Evolutionary conservation across 129 eudicot species (phyloP).

Genomic region (Tanacetum coccineum): DNA sequence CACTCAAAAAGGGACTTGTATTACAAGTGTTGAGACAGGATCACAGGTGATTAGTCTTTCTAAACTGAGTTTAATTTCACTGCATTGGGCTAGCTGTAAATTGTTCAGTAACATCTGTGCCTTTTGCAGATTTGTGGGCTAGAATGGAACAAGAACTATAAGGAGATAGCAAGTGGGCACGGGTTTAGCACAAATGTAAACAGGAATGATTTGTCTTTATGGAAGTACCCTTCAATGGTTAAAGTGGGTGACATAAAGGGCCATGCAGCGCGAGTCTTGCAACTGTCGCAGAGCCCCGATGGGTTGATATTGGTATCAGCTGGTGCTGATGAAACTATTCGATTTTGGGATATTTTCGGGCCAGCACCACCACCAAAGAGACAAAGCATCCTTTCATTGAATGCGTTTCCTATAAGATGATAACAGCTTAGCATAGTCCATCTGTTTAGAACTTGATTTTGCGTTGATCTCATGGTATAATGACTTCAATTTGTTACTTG

Average conservation of each 20-base stretch:
- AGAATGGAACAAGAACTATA: conserved; percentile 60
- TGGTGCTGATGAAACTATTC: conserved; percentile 51
- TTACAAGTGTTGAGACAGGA: conserved; percentile 40
- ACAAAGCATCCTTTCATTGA: conserved; percentile 38
- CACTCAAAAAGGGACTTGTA: conserved; percentile 49
- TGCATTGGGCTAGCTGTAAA: conserved; percentile 6
- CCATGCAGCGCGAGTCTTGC: conserved; percentile 34
- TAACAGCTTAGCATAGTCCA: background rate
- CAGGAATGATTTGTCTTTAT: background rate
- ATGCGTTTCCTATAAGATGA: conserved; percentile 48
- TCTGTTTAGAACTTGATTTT: too few relatives aligned
- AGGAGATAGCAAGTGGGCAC: conserved; percentile 63
- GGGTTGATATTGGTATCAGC: conserved; percentile 53
- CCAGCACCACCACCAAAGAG: conserved; percentile 27
- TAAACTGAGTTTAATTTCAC: background rate
- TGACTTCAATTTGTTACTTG: too few relatives aligned
- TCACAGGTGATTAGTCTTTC: conserved; percentile 45
- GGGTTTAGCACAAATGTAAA: conserved; percentile 34
- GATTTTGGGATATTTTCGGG: conserved; percentile 63
- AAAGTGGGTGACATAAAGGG: too few relatives aligned
- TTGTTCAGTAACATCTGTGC: conserved; percentile 6
- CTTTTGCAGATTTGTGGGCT: conserved; percentile 45
- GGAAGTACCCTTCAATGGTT: too few relatives aligned
- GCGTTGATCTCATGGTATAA: too few relatives aligned
- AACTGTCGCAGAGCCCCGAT: conserved; percentile 53